phyloP scores from a whole-genome alignment of 2,329 filamentous ascomycete genomes.

The Trichoderma sp. region DNA sequence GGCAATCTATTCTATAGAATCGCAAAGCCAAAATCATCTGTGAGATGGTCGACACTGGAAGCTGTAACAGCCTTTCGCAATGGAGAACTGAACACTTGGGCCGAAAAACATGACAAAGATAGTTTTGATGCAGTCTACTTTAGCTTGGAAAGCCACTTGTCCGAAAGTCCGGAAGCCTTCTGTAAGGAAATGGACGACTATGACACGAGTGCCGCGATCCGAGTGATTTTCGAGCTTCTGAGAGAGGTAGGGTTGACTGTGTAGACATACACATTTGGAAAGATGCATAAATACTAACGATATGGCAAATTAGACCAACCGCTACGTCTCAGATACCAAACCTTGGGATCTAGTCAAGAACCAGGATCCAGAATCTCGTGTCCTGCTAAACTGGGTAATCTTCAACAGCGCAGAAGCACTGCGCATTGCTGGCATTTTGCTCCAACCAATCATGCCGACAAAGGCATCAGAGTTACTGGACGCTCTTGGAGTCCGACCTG shows the following conservation, averaged over 20 bases:
- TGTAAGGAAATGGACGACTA: slow-evolving; percentile 62
- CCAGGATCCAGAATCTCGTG: slow-evolving; percentile 37
- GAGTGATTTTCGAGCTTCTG: slow-evolving; percentile 63
- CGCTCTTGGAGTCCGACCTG: slow-evolving; percentile 68
- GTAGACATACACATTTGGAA: background rate
- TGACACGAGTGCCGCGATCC: slow-evolving; percentile 66
- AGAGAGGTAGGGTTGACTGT: slow-evolving; percentile 50
- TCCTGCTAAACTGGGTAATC: slow-evolving; percentile 59
- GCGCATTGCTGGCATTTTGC: slow-evolving; percentile 76
- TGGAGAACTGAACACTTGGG: slow-evolving; percentile 31
- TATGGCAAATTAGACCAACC: slow-evolving; percentile 40
- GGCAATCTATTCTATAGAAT: slow-evolving; percentile 80
- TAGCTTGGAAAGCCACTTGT: slow-evolving; percentile 35
- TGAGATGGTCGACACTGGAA: slow-evolving; percentile 63
- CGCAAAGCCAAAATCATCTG: slow-evolving; percentile 57
- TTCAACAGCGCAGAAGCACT: slow-evolving; percentile 75
- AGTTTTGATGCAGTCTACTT: slow-evolving; percentile 25
- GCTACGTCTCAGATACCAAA: slow-evolving; percentile 56
- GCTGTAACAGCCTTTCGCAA: slow-evolving; percentile 48
- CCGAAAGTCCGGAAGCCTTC: slow-evolving; percentile 35
- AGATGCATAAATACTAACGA: background rate
- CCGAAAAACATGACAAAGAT: background rate
- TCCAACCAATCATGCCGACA: slow-evolving; percentile 87
- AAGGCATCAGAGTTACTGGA: slow-evolving; percentile 75
- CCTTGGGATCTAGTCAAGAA: slow-evolving; percentile 67